phyloP scores from a whole-genome alignment of 345 rosid species.

The Durio zibethinus region DNA sequence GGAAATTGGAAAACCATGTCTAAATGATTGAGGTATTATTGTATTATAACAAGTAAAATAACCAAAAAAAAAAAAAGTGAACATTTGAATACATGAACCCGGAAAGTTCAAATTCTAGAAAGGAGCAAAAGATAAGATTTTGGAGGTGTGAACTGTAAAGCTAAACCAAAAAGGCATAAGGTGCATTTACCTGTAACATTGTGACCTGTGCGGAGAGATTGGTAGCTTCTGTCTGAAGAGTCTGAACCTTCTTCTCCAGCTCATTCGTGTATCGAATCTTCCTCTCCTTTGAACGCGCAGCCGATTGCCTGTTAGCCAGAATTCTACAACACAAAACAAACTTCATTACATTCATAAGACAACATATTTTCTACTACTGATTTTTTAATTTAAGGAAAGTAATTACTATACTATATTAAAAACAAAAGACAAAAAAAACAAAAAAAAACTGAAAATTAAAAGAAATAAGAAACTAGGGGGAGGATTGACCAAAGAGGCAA shows the following conservation, averaged over 20 bases:
- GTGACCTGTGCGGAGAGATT: constrained; percentile 92
- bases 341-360: background rate
- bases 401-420: background rate
- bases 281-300: constrained; percentile 95
- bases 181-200: constrained; percentile 62
- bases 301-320: constrained; percentile 92
- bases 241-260: constrained; percentile 92
- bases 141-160: background rate
- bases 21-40: background rate
- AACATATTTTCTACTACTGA: background rate
- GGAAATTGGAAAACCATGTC: background rate
- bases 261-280: constrained; percentile 75
- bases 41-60: background rate
- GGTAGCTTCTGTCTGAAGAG: constrained; percentile 96
- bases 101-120: background rate
- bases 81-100: background rate
- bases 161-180: background rate
- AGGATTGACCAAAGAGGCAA: background rate
- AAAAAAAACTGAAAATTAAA: too few species aligned
- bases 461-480: too few species aligned
- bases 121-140: background rate
- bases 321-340: constrained; percentile 41
- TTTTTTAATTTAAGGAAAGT: background rate
- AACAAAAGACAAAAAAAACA: background rate
- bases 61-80: background rate